Evolutionary conservation across 1,284 basidiomycete species (phyloP).

Genomic region (Ganoderma resinaceum): DNA sequence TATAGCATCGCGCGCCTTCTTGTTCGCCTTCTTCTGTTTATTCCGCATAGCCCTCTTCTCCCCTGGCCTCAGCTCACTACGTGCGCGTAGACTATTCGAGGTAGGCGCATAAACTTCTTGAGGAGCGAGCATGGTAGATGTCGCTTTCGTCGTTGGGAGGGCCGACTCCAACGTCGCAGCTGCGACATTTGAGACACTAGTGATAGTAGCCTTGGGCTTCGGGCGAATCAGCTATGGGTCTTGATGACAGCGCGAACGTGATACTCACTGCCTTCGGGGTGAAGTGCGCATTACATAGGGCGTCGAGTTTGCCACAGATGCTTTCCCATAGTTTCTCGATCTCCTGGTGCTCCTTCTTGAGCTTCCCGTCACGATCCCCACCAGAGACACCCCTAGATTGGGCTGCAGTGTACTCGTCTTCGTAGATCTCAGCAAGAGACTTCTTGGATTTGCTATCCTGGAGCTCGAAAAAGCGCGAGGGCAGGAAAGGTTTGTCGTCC

Average conservation of each 20-base stretch:
- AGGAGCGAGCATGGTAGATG: constrained; percentile 88
- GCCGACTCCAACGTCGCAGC: constrained; percentile 91
- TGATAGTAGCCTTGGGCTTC: constrained; percentile 90
- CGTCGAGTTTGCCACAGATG: constrained; percentile 91
- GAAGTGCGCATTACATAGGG: constrained; percentile 94
- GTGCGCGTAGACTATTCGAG: constrained; percentile 61
- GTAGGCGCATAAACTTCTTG: constrained; percentile 87
- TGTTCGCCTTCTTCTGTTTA: constrained; percentile 80
- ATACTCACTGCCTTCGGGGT: constrained; percentile 87
- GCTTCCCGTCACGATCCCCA: constrained; percentile 89
- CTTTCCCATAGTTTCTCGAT: constrained; percentile 86
- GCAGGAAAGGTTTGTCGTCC: constrained; percentile 90
- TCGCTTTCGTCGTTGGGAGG: constrained; percentile 82
- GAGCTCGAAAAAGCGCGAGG: constrained; percentile 89
- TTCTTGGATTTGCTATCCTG: constrained; percentile 89
- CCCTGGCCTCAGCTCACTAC: constrained; percentile 84
- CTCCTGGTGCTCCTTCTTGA: constrained; percentile 89
- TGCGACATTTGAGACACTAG: constrained; percentile 86
- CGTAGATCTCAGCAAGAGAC: constrained; percentile 96
- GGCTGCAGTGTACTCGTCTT: constrained; percentile 86
- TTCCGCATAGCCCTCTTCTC: constrained; percentile 81
- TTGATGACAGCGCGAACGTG: constrained; percentile 10
- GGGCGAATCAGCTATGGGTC: constrained; percentile 21
- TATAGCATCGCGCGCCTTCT: constrained; percentile 74
- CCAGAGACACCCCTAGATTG: constrained; percentile 58